phyloP scores from a whole-genome alignment of 768 basidiomycete genomes.

The Kwoniella botswanensis region DNA sequence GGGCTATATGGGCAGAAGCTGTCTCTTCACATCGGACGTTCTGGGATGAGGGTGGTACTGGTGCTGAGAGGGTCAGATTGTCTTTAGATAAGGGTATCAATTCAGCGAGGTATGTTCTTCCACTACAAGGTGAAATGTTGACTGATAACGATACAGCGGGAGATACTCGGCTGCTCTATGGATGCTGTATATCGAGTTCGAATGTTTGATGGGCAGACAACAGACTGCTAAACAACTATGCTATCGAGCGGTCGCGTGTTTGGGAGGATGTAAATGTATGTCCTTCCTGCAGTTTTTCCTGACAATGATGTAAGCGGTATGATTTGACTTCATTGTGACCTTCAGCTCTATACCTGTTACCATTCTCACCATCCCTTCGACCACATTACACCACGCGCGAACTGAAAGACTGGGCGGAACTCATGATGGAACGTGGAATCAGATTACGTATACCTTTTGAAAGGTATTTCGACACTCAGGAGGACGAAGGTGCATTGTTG shows the following conservation, averaged over 20 bases:
- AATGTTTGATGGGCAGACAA: constrained; percentile 48
- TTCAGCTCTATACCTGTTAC: constrained; percentile 59
- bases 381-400: constrained; percentile 56
- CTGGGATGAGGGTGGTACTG: constrained; percentile 46
- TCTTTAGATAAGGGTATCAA: constrained; percentile 57
- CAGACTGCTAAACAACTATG: constrained; percentile 56
- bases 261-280: constrained; percentile 59
- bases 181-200: constrained; percentile 60
- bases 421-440: constrained; percentile 59
- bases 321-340: neutral
- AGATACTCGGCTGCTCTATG: constrained; percentile 54
- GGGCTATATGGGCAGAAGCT: constrained; percentile 55
- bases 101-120: constrained; percentile 36
- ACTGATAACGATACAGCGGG: constrained; percentile 36
- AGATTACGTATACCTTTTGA: constrained; percentile 55
- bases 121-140: neutral
- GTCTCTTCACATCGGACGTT: constrained; percentile 38
- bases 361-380: constrained; percentile 56
- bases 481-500: constrained; percentile 38
- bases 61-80: constrained; percentile 52
- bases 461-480: constrained; percentile 36
- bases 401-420: constrained; percentile 56
- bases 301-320: neutral
- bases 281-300: neutral
- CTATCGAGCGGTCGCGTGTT: constrained; percentile 56